Percentiles rank a stretch among this genome's conserved stretches.
These are phyloP conservation scores for Microbotryum saponariae DNA, from an alignment of 1,284 basidiomycete genomes.

Conservation along the genomic window DNA sequence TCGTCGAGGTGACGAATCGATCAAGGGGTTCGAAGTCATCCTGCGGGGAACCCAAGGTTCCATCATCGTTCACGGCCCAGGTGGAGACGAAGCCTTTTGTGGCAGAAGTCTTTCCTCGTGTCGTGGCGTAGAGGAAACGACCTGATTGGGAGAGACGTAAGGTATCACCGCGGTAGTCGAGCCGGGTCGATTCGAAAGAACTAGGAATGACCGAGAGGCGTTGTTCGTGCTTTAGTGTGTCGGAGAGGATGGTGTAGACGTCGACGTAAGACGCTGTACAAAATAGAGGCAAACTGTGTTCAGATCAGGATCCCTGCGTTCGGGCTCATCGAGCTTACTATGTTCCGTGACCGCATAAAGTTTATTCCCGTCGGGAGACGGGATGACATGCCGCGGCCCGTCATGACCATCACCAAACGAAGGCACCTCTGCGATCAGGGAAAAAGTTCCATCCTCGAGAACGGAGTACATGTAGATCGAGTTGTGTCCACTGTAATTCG, in stretches of 20 bases:
- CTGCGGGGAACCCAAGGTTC: not conserved
- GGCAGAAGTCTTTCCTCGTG: constrained; percentile 38
- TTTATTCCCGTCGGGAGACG: constrained; percentile 39
- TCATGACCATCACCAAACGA: constrained; percentile 40
- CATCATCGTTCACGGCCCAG: constrained; percentile 35
- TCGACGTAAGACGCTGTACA: constrained; percentile 33
- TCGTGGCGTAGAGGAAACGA: constrained; percentile 41
- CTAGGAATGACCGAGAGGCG: constrained; percentile 32
- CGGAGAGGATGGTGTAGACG: constrained; percentile 30
- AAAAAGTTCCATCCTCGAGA: constrained; percentile 34
- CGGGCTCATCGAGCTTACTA: constrained; percentile 14
- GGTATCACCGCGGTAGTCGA: constrained; percentile 41
- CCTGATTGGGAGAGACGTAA: constrained; percentile 40
- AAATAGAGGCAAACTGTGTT: not conserved
- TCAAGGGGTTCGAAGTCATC: constrained; percentile 14
- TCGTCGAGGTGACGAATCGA: constrained; percentile 38
- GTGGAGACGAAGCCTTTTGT: constrained; percentile 42
- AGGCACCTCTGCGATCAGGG: constrained; percentile 37
- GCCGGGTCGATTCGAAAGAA: constrained; percentile 13
- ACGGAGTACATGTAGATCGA: constrained; percentile 42
- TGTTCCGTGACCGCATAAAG: constrained; percentile 41
- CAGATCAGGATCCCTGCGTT: not conserved
- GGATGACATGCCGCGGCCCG: constrained; percentile 43
- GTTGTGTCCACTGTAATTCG: constrained; percentile 40
- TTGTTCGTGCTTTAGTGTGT: constrained; percentile 24